phyloP scores from a whole-genome alignment of 345 rosid genomes.

The Clarkia xantiana region DNA sequence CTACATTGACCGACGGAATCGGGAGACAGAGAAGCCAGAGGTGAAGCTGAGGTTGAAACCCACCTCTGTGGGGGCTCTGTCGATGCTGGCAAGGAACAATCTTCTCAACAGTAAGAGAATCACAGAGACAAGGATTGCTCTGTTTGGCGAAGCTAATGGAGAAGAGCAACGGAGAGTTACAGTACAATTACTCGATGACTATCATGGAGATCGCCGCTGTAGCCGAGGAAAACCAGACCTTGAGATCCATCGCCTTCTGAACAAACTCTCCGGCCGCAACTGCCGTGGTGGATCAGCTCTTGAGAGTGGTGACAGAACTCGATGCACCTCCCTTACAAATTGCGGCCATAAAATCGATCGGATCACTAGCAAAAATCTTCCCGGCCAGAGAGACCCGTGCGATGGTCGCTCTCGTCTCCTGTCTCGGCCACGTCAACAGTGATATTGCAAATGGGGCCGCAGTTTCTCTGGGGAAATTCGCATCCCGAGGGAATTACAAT shows the following conservation, averaged over 20 bases:
- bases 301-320: conserved; percentile 43
- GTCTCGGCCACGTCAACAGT: conserved; percentile 27
- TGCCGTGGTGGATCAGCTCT: conserved; percentile 70
- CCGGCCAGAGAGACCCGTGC: conserved; percentile 76
- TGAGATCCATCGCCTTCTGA: conserved; percentile 69
- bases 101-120: conserved; percentile 57
- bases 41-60: too few relatives aligned
- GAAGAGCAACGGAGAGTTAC: conserved; percentile 57
- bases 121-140: conserved; percentile 86
- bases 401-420: conserved; percentile 45
- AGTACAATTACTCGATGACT: conserved; percentile 67
- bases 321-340: conserved; percentile 35
- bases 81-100: conserved; percentile 75
- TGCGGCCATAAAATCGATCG: conserved; percentile 62
- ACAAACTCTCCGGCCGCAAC: conserved; percentile 82
- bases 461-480: conserved; percentile 56
- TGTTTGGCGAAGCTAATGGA: conserved; percentile 78
- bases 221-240: conserved; percentile 58
- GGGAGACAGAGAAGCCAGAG: too few relatives aligned
- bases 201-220: conserved; percentile 70
- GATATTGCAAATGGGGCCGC: conserved; percentile 71
- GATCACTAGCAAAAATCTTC: conserved; percentile 75
- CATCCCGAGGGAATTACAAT: conserved; percentile 45
- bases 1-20: too few relatives aligned
- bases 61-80: conserved; percentile 39